Percentiles rank a stretch among this genome's conserved stretches.
phyloP scores from a whole-genome alignment of 2,329 filamentous ascomycete genomes.

The Cladobotryum mycophilum region DNA sequence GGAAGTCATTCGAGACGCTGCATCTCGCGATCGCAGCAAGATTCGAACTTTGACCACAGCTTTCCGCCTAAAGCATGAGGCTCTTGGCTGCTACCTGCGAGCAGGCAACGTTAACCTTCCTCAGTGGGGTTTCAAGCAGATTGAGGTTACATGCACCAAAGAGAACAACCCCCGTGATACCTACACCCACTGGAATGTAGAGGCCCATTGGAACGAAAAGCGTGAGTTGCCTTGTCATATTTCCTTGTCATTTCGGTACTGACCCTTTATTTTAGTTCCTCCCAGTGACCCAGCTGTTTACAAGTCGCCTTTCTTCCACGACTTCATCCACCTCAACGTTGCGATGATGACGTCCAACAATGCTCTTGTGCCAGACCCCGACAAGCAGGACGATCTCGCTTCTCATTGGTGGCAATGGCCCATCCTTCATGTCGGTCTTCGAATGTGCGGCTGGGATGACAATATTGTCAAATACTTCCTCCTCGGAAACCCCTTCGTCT shows the following conservation, averaged over 20 bases:
- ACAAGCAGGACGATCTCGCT: constrained; percentile 97
- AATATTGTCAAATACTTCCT: constrained; percentile 96
- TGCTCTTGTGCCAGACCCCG: constrained; percentile 90
- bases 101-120: constrained; percentile 94
- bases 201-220: constrained; percentile 89
- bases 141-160: constrained; percentile 93
- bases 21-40: constrained; percentile 75
- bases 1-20: constrained; percentile 85
- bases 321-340: constrained; percentile 96
- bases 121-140: constrained; percentile 99
- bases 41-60: constrained; percentile 88
- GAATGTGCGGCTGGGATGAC: constrained; percentile 99
- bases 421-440: constrained; percentile 85
- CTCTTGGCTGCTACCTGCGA: constrained; percentile 85
- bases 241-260: neutral
- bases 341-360: constrained; percentile 99
- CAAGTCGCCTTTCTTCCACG: constrained; percentile 94
- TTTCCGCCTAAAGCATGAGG: constrained; percentile 78
- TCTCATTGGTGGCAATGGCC: constrained; percentile 99
- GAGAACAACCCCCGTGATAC: constrained; percentile 86
- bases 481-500: constrained; percentile 90
- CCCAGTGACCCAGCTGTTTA: constrained; percentile 84
- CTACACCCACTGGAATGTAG: constrained; percentile 98
- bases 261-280: constrained; percentile 55
- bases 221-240: constrained; percentile 50